These are phyloP conservation scores for Pelargonium myrrhifolium DNA, from an alignment of 441 rosid species.

Conservation along the genomic window DNA sequence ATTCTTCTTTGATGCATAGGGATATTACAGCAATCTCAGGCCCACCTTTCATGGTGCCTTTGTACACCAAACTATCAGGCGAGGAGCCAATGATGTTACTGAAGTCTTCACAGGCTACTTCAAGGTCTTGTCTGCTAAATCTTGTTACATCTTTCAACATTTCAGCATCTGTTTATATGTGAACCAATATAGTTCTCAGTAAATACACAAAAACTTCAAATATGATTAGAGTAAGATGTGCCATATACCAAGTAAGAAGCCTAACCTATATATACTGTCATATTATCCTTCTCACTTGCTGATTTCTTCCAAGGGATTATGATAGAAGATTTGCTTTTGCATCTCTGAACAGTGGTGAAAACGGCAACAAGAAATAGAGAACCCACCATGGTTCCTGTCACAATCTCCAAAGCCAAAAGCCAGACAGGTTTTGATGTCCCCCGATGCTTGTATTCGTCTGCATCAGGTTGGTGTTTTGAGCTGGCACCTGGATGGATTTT, in stretches of 20 bases:
- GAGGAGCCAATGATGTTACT: conserved; percentile 96
- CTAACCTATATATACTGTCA: conserved; percentile 67
- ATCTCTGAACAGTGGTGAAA: conserved; percentile 58
- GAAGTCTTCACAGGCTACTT: conserved; percentile 97
- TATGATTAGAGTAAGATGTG: conserved; percentile 7
- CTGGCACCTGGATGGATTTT: conserved; percentile 34
- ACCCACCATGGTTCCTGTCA: conserved; percentile 77
- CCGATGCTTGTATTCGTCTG: conserved; percentile 40
- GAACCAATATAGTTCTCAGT: conserved; percentile 9
- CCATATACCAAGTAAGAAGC: conserved; percentile 17
- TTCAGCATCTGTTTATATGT: conserved; percentile 54
- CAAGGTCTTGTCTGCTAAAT: conserved; percentile 88
- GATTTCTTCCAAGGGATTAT: conserved; percentile 99
- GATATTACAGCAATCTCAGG: conserved; percentile 95
- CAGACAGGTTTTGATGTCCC: conserved; percentile 59
- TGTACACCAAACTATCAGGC: conserved; percentile 86
- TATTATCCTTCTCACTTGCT: conserved; percentile 64
- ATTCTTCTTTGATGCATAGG: conserved; percentile 77
- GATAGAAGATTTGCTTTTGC: conserved; percentile 67
- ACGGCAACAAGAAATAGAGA: conserved; percentile 52
- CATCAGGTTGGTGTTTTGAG: conserved; percentile 39
- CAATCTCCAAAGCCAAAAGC: conserved; percentile 78
- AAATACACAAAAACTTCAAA: neutral
- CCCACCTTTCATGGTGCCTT: conserved; percentile 87
- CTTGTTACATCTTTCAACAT: conserved; percentile 67